phyloP scores from a whole-genome alignment of 176 grass and related monocot genomes.

The Lolium rigidum region DNA sequence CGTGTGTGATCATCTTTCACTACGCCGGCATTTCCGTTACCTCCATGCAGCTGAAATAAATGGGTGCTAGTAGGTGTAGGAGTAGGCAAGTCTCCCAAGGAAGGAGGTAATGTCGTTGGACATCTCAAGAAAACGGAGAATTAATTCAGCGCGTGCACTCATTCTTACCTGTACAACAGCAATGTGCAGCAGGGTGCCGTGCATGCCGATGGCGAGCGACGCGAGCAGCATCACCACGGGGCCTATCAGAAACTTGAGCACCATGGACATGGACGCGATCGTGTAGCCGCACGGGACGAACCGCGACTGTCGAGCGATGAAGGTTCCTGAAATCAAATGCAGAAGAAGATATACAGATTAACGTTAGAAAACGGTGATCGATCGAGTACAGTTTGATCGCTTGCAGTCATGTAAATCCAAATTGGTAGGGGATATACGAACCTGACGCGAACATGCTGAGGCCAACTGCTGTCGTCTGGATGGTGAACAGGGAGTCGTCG shows the following conservation, averaged over 20 bases:
- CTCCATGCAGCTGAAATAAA: background rate
- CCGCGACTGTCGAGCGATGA: slow-evolving; percentile 69
- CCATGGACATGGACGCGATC: slow-evolving; percentile 63
- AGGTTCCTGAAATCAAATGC: slow-evolving; percentile 57
- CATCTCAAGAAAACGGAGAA: background rate
- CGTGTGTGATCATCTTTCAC: too few species aligned
- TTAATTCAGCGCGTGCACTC: background rate
- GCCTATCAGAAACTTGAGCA: slow-evolving; percentile 68
- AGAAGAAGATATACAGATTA: background rate
- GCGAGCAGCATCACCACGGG: slow-evolving; percentile 65
- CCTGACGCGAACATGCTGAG: slow-evolving; percentile 92
- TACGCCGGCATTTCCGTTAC: too few species aligned
- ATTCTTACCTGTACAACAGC: slow-evolving; percentile 68
- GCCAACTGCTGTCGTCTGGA: slow-evolving; percentile 70
- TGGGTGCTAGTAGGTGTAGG: too few species aligned
- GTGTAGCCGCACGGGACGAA: slow-evolving; percentile 82
- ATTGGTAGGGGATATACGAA: background rate
- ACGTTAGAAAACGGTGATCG: background rate
- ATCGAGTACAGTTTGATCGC: background rate
- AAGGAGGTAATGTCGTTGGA: background rate
- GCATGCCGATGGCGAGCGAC: slow-evolving; percentile 67
- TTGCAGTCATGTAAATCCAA: background rate
- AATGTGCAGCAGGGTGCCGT: slow-evolving; percentile 67
- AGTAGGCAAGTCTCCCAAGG: background rate
- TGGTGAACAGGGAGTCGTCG: slow-evolving; percentile 58